Percentiles rank a stretch among this genome's conserved stretches.
Evolutionary conservation across 2,329 filamentous ascomycete genomes (phyloP).

Genomic region (Trichoderma semiorbis): DNA sequence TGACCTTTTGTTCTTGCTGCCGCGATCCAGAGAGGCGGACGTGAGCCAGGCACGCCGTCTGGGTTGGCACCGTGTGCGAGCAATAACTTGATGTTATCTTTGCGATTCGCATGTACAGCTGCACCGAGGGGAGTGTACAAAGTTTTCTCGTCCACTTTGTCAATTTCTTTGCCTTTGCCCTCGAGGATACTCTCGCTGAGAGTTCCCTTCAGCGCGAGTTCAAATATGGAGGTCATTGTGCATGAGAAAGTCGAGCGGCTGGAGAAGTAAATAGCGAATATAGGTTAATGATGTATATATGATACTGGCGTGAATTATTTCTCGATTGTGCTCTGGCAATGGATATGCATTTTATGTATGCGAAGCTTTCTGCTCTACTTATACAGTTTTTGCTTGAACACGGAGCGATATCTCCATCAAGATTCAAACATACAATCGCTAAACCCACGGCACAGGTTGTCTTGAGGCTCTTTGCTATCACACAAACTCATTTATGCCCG

Average conservation of each 20-base stretch:
- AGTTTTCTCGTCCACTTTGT: neutral
- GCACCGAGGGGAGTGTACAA: neutral
- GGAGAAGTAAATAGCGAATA: neutral
- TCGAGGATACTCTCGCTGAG: neutral
- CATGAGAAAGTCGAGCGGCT: no score
- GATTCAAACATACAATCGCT: no score
- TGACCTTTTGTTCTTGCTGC: neutral
- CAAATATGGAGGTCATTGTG: neutral
- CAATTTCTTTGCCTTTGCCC: neutral
- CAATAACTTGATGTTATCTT: neutral
- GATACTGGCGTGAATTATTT: neutral
- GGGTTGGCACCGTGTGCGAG: neutral
- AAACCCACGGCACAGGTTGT: neutral
- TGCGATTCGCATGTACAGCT: neutral
- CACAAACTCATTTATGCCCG: neutral
- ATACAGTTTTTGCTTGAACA: neutral
- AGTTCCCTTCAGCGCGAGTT: neutral
- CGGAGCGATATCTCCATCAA: neutral
- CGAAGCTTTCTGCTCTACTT: neutral
- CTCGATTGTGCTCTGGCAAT: neutral
- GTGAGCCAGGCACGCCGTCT: neutral
- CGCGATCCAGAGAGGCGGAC: neutral
- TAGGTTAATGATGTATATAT: neutral
- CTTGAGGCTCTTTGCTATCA: neutral
- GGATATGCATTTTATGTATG: neutral